phyloP scores from a whole-genome alignment of 306 rosid genomes.

The Urtica urens region DNA sequence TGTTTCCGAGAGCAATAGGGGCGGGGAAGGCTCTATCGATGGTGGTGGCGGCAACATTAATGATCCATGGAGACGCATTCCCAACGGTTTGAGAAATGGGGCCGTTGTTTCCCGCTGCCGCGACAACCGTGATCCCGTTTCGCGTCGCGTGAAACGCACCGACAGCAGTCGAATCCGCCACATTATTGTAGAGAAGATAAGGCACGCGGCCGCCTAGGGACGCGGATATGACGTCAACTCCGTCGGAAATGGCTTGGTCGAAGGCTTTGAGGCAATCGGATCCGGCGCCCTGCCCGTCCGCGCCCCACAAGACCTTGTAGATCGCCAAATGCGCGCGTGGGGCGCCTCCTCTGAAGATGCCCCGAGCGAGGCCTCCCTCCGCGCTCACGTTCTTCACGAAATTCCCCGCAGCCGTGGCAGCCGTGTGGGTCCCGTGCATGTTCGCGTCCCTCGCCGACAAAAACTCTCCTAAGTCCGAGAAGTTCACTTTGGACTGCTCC shows the following conservation, averaged over 20 bases:
- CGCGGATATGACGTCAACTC: constrained; percentile 33
- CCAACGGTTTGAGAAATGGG: constrained; percentile 7
- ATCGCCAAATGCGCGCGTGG: constrained; percentile 41
- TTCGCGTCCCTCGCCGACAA: constrained; percentile 27
- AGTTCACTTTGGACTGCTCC: background rate
- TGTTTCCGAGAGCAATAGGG: constrained; percentile 49
- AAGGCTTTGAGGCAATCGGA: constrained; percentile 47
- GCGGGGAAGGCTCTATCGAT: constrained; percentile 32
- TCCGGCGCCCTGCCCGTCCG: constrained; percentile 21
- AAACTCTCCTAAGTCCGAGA: background rate
- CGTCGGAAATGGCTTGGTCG: constrained; percentile 48
- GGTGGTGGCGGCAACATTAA: constrained; percentile 38
- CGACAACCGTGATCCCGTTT: constrained; percentile 29
- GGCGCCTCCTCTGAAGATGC: constrained; percentile 43
- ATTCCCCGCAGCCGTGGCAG: constrained; percentile 40
- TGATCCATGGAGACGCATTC: constrained; percentile 34
- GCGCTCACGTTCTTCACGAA: constrained; percentile 22
- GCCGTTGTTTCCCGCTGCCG: constrained; percentile 26
- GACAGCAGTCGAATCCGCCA: constrained; percentile 16
- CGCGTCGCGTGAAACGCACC: constrained; percentile 45
- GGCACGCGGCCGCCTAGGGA: constrained; percentile 19
- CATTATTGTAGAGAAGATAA: constrained; percentile 16
- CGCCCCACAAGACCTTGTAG: constrained; percentile 40
- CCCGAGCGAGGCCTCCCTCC: constrained; percentile 23
- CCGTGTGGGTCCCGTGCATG: constrained; percentile 46